phyloP scores from a whole-genome alignment of 2,329 filamentous ascomycete genomes.

The Neofusicoccum cordaticola region DNA sequence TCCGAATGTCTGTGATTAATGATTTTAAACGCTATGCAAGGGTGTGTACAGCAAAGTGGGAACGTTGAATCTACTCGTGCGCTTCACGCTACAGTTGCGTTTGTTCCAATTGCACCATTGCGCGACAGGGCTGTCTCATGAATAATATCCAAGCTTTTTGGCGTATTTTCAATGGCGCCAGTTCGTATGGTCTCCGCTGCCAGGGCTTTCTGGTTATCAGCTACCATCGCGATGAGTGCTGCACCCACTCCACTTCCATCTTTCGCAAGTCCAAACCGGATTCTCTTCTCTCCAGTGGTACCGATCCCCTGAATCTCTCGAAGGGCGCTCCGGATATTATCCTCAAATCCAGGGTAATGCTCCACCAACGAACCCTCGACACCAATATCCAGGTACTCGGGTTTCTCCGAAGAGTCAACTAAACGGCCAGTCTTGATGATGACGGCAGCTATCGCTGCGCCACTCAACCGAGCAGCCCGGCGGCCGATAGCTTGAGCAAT shows the following conservation, averaged over 20 bases:
- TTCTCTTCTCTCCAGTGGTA: constrained; percentile 72
- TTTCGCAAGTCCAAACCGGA: constrained; percentile 96
- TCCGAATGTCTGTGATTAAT: no score
- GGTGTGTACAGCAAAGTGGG: no score
- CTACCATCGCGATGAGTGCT: constrained; percentile 88
- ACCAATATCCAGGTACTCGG: constrained; percentile 80
- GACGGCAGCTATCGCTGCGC: constrained; percentile 84
- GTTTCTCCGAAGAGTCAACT: constrained; percentile 35
- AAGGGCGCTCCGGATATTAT: constrained; percentile 81
- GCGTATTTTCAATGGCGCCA: not conserved
- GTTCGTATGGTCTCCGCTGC: no score
- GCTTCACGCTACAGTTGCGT: not conserved
- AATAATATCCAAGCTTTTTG: not conserved
- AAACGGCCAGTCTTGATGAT: constrained; percentile 78
- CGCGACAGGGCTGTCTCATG: not conserved
- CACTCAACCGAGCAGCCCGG: constrained; percentile 81
- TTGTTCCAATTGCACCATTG: no score
- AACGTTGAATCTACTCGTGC: no score
- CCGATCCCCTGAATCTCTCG: constrained; percentile 75
- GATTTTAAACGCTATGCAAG: no score
- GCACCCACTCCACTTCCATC: constrained; percentile 95
- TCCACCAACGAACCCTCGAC: constrained; percentile 94
- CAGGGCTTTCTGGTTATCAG: constrained; percentile 50
- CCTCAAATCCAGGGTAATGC: constrained; percentile 90
- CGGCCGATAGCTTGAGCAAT: constrained; percentile 81